Evolutionary conservation across 305 asterid species (phyloP).

Genomic region (Lippia alba): DNA sequence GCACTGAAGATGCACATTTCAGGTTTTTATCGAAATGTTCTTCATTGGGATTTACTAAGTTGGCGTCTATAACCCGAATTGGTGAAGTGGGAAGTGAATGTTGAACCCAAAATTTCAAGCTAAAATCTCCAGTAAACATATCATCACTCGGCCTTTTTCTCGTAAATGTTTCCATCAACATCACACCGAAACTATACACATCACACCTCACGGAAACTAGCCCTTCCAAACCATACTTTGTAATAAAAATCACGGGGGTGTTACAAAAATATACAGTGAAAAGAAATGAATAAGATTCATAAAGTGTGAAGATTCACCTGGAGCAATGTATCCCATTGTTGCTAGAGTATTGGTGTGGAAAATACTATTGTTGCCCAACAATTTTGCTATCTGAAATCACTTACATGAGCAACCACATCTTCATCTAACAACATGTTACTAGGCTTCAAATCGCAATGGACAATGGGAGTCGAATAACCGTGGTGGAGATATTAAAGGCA

Average conservation of each 20-base stretch:
- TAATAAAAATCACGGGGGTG: not conserved
- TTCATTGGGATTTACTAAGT: slow-evolving; percentile 1
- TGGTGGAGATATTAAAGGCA: slow-evolving; percentile 43
- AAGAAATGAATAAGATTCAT: not conserved
- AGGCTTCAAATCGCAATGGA: slow-evolving; percentile 45
- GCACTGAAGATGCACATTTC: not conserved
- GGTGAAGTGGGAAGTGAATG: slow-evolving; percentile 7
- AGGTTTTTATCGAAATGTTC: not conserved
- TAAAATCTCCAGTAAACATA: slow-evolving; percentile 19
- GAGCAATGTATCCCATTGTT: slow-evolving; percentile 41
- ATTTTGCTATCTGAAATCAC: slow-evolving; percentile 47
- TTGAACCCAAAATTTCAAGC: slow-evolving; percentile 13
- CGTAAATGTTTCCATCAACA: slow-evolving; percentile 25
- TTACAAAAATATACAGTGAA: not conserved
- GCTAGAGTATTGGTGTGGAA: slow-evolving; percentile 31
- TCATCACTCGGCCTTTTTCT: slow-evolving; percentile 21
- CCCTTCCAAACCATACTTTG: slow-evolving; percentile 39
- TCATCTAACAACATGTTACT: slow-evolving; percentile 40
- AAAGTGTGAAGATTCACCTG: not conserved
- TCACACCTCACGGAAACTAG: slow-evolving; percentile 30
- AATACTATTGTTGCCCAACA: slow-evolving; percentile 27
- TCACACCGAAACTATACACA: slow-evolving; percentile 16
- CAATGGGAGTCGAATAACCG: slow-evolving; percentile 33
- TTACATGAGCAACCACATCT: slow-evolving; percentile 37
- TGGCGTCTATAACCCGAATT: slow-evolving; percentile 21